Conservation (phyloP, 768 basidiomycete genomes). For the Rhodotorula kratochvilovae region DNA sequence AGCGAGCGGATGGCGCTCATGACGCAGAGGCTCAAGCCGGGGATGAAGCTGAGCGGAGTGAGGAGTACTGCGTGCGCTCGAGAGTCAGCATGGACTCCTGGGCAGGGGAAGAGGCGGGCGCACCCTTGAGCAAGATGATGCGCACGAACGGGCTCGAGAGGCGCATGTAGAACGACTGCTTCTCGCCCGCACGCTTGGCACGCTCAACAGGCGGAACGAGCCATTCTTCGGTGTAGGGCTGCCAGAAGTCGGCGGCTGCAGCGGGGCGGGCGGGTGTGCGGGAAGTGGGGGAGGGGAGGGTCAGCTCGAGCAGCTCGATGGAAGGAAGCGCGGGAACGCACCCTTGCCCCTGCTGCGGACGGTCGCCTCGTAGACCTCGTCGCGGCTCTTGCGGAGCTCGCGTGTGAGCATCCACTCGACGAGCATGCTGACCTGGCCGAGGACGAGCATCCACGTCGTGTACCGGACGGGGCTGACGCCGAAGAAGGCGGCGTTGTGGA, state of each 20-base stretch:
- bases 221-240: conserved; percentile 44
- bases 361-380: conserved; percentile 41
- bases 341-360: conserved; percentile 39
- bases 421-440: conserved; percentile 33
- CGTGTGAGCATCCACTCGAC: conserved; percentile 38
- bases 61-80: conserved; percentile 35
- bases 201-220: conserved; percentile 37
- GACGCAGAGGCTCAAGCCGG: conserved; percentile 34
- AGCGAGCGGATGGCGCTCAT: conserved; percentile 43
- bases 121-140: conserved; percentile 33
- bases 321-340: not conserved
- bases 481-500: conserved; percentile 27
- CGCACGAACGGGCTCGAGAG: conserved; percentile 34
- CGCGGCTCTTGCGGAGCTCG: conserved; percentile 30
- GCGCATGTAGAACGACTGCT: conserved; percentile 32
- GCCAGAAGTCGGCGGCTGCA: conserved; percentile 37
- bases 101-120: conserved; percentile 1
- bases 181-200: conserved; percentile 34
- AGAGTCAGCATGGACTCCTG: not conserved
- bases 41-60: conserved; percentile 41
- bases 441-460: conserved; percentile 37
- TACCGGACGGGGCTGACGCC: conserved; percentile 32
- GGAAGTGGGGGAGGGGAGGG: not conserved
- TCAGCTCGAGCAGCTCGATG: not conserved
- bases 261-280: no score